Conservation (phyloP, 352 stramenopile species). For the Phytopythium boreale region DNA sequence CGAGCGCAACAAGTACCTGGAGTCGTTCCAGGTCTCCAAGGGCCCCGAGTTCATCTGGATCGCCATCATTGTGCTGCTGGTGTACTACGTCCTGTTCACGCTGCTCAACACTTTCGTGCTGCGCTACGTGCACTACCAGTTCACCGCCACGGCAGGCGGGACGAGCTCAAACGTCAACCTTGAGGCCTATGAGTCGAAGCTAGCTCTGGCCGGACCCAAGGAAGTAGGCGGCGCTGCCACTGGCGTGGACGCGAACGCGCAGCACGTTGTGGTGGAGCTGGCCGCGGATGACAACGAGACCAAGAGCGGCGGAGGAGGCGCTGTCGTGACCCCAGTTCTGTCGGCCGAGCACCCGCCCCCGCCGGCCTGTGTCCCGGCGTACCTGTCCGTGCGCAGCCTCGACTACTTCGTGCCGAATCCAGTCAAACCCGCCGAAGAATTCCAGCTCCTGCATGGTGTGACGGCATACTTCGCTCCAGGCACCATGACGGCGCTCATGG, state of each 20-base stretch:
- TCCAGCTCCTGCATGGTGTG: constrained; percentile 35
- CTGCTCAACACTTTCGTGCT: constrained; percentile 30
- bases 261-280: constrained; percentile 12
- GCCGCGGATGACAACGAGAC: background rate
- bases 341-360: background rate
- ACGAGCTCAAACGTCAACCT: constrained; percentile 1
- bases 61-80: constrained; percentile 27
- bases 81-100: constrained; percentile 46
- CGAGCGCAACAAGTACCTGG: constrained; percentile 1
- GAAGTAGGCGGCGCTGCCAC: too few relatives aligned
- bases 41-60: constrained; percentile 31
- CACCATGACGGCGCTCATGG: constrained; percentile 66
- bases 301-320: background rate
- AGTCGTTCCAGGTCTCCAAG: constrained; percentile 13
- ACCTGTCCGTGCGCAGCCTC: constrained; percentile 27
- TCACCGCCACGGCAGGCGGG: constrained; percentile 9
- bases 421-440: constrained; percentile 15
- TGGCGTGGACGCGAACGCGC: background rate
- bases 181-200: constrained; percentile 7
- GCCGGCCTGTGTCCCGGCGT: constrained; percentile 21
- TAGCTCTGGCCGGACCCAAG: background rate
- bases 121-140: constrained; percentile 36
- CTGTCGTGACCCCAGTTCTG: background rate
- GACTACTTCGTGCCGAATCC: constrained; percentile 47
- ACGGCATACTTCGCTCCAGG: constrained; percentile 36